Conservation (phyloP, 371 early-diverging fungal species). For the Mortierella sp. region DNA sequence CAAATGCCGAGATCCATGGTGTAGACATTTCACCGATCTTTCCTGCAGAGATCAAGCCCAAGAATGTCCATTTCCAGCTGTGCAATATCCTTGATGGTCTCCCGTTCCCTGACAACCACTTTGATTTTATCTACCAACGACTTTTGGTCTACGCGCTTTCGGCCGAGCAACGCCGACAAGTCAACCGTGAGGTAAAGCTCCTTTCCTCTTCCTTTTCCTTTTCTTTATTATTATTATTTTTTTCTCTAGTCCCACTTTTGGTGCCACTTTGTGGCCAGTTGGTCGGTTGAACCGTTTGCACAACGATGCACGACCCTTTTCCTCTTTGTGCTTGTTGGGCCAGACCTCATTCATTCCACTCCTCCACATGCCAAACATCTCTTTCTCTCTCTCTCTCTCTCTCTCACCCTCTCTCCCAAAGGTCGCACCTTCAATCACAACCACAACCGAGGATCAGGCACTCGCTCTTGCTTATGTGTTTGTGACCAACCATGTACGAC, state of each 20-base stretch:
- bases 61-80: constrained; percentile 62
- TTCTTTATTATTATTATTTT: no score
- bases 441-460: no score
- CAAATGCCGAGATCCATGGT: constrained; percentile 61
- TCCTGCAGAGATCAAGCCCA: constrained; percentile 64
- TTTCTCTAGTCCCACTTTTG: background rate
- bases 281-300: background rate
- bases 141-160: constrained; percentile 44
- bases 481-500: background rate
- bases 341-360: no score
- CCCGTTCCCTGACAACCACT: constrained; percentile 61
- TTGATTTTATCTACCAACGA: constrained; percentile 68
- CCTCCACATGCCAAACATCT: no score
- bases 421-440: no score
- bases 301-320: background rate
- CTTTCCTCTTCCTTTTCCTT: background rate
- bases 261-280: background rate
- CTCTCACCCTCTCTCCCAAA: no score
- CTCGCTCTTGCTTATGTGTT: no score
- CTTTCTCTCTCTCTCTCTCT: no score
- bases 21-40: constrained; percentile 66
- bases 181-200: constrained; percentile 36
- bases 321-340: no score
- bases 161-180: constrained; percentile 33
- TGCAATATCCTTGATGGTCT: constrained; percentile 62